Base-by-base conservation (phyloP, 2,329 filamentous ascomycete genomes). In the Aureobasidium zeae region DNA sequence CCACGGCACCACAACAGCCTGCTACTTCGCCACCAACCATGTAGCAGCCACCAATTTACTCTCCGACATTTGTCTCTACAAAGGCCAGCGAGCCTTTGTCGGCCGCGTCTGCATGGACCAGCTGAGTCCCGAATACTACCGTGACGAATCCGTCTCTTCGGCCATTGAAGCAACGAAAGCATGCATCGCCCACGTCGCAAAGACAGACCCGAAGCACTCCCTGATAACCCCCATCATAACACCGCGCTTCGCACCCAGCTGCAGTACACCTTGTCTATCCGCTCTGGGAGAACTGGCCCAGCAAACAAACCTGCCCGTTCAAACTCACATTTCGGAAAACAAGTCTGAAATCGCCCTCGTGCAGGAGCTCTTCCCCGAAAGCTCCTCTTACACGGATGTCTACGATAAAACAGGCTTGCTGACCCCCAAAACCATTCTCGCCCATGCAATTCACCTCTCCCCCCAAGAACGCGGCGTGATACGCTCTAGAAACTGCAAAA, bases 61-160 rank as follows among this genome's bases (percentile, higher is more conserved):
- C 5, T 84, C 88, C 0, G 78, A 86, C 51, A 75, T 95, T 13
- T 95, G 89, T 57, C 71, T 85, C n/a, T 59, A 66, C 0, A 68
- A 76, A 19, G 91, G 91, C 32, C 91, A 98, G 65, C 74, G 91
- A 42, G 91, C 91, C 5, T 84, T 96, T 51, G 76, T 98, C 29
- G 91, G 91, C 22, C 74, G 91, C 29, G 85, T 93, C n/a, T 95
- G 88, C 69, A 96, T 98, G 91, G 86, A 96, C 61, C 73, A 74
- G 21, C 61, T 83, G 4, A 81, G 78, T 26, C 88, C 88, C 0
- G 72, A 74, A 1, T 84, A 81, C 66, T 96, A 96, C 66, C 73
- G 79, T 16, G 91, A 98, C 59, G 74, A 74, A 46, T 78, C 74
- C 12, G 63, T 78, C 0, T 73, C 74, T 2, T 66, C 71, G 17